Base-by-base conservation (phyloP, 352 stramenopile genomes). In the Globisporangium cystogenes region DNA sequence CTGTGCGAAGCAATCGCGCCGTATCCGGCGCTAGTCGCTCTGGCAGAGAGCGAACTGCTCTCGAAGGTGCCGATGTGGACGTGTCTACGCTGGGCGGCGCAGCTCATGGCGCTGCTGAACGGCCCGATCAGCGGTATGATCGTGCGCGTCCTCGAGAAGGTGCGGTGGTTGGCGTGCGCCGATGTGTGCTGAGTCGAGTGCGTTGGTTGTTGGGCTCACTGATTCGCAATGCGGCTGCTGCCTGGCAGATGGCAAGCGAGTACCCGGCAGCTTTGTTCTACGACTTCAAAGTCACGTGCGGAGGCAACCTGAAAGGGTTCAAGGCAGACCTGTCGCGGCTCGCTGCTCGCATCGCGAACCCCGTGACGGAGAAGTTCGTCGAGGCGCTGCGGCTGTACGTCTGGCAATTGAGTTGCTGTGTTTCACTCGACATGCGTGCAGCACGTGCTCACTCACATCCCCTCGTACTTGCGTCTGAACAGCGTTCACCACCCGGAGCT, bases 301-400 rank as follows among this genome's bases (percentile, higher is more conserved):
- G 52, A 21, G 69, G 66, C 20, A 68, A 70, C 3, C 44, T 62
- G 11, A 65, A 57, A 10, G 31, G 51, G 18, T 72, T 71, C 16
- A 79, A 81, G 50, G 53, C 73, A 1, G 69, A 89, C 40, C 55
- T 91, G 11, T 66, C 61, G 53, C 66, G 75, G 18, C 54, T 94
- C 18, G 33, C 70, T 20, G 61, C 66, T 35, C 45, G 88, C 11
- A 24, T 92, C 7, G 54, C 75, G n/a, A 87, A 92, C 52, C 54
- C 76, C 4, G 64, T 85, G 11, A 88, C 90, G 76, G 79, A 90
- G 51, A 90, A 88, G 51, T 92, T 94, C 46, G 81, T 94, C 23
- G 75, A 79, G 8, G 76, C 83, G 0, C 58, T 94, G 49, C 64
- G 74, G 62, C 59, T 90, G 80, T 90, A 73, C 47, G 76, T 64